Evolutionary conservation across 225 moss, liverwort and hornwort species (phyloP), one percentile per base, ranked within the genome.

Genomic region (Asterella californica): DNA sequence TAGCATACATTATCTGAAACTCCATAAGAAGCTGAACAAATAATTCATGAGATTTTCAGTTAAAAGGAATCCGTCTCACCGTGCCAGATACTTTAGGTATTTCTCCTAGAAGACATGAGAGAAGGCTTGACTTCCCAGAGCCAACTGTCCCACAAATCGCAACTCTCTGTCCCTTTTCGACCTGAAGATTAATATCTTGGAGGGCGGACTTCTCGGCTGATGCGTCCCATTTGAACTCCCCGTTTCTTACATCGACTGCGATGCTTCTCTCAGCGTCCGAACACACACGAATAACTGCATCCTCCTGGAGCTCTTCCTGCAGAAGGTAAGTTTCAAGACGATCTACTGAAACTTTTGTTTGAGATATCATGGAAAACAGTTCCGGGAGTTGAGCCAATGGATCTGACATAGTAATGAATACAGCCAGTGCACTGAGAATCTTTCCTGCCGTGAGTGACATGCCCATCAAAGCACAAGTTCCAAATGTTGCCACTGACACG

Each of bases 141-240:
- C 88, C 92, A 37, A 90, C 89, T 21, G 75, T 22, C 1, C 89
- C 90, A 34, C 89, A 92, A 61, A 92, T 76, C 19, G 89, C 92
- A 67, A 90, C 84, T 75, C 85, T 83, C 14, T 37, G 49, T 42
- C 89, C 91, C 52, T 77, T 82, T 27, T 11, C 66, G 15, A 89
- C 79, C 30, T 73, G 78, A 46, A 92, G 47, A 62, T 90, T 89
- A 48, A 90, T 80, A 6, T 66, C 78, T 10, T 10, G 61, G n/a
- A 92, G 84, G 25, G 84, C 85, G 29, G 83, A 76, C 45, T 74
- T 59, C 68, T 89, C 89, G 9, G 81, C 82, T 50, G 89, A 89
- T 63, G 81, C 79, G 38, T 85, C 85, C 96, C 96, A 97, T 45
- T 73, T 91, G 70, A 97, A 94, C 59, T 90, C 89, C 32, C 88